Evolutionary conservation across 129 eudicot species (phyloP).

Genomic region (Flaveria robusta): DNA sequence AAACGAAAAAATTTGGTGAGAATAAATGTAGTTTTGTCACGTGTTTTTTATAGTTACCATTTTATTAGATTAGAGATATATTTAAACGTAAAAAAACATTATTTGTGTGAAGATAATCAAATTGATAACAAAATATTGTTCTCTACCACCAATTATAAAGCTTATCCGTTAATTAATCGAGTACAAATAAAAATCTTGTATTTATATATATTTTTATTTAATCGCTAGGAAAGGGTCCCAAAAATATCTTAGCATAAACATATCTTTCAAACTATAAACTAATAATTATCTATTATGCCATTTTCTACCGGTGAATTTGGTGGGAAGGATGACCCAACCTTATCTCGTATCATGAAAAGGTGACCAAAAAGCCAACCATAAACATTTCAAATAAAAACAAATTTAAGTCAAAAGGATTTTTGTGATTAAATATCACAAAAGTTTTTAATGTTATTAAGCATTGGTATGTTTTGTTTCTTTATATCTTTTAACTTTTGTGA

Average conservation of each 20-base stretch:
- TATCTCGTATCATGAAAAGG: constrained; percentile 8
- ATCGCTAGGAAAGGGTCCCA: no score
- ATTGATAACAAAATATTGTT: not conserved
- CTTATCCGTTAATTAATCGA: no score
- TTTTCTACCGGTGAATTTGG: not conserved
- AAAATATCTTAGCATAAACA: no score
- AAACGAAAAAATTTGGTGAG: no score
- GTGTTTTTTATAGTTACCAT: no score
- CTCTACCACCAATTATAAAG: not conserved
- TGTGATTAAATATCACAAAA: not conserved
- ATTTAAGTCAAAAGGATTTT: not conserved
- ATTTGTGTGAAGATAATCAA: not conserved
- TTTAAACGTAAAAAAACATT: not conserved
- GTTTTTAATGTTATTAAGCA: not conserved
- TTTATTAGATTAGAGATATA: no score
- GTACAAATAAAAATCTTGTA: no score
- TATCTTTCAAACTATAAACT: no score
- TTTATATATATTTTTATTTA: no score
- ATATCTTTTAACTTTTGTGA: no score
- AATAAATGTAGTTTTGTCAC: no score
- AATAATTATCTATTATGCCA: not conserved
- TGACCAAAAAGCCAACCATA: not conserved
- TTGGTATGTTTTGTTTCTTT: no score
- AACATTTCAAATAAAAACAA: not conserved
- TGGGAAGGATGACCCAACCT: not conserved